These are phyloP conservation scores for Leccinum boreale DNA, from an alignment of 768 basidiomycete species.

Conservation along the genomic window DNA sequence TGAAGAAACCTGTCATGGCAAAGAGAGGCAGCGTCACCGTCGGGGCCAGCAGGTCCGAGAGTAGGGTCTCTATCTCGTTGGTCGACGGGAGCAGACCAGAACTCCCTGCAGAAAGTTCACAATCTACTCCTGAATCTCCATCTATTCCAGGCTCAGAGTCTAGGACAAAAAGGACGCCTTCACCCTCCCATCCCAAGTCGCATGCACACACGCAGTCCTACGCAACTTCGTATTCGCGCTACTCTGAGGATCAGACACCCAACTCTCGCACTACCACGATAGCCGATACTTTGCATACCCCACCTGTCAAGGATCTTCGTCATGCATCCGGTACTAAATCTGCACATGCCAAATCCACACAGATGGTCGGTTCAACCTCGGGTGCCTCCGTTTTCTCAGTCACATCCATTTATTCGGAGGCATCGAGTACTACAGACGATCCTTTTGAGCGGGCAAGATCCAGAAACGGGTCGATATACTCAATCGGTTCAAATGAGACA, in stretches of 20 bases:
- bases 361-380: constrained; percentile 24
- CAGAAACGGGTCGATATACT: constrained; percentile 12
- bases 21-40: constrained; percentile 44
- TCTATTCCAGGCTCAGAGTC: constrained; percentile 18
- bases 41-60: not conserved
- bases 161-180: constrained; percentile 15
- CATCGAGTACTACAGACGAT: constrained; percentile 17
- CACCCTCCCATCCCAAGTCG: constrained; percentile 12
- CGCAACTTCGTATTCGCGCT: constrained; percentile 14
- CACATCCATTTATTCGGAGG: constrained; percentile 25
- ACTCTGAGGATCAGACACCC: constrained; percentile 11
- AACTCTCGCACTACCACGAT: constrained; percentile 6
- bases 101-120: constrained; percentile 1
- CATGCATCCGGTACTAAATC: not conserved
- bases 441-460: constrained; percentile 4
- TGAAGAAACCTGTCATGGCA: constrained; percentile 79
- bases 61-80: constrained; percentile 20
- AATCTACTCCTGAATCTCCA: constrained; percentile 15
- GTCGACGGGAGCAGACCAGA: constrained; percentile 6
- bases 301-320: not conserved
- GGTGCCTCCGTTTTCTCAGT: constrained; percentile 27
- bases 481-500: constrained; percentile 12
- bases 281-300: not conserved
- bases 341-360: constrained; percentile 18
- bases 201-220: constrained; percentile 16